Conservation (phyloP, 176 grass and related monocot genomes). For the Aegilops umbellulata region DNA sequence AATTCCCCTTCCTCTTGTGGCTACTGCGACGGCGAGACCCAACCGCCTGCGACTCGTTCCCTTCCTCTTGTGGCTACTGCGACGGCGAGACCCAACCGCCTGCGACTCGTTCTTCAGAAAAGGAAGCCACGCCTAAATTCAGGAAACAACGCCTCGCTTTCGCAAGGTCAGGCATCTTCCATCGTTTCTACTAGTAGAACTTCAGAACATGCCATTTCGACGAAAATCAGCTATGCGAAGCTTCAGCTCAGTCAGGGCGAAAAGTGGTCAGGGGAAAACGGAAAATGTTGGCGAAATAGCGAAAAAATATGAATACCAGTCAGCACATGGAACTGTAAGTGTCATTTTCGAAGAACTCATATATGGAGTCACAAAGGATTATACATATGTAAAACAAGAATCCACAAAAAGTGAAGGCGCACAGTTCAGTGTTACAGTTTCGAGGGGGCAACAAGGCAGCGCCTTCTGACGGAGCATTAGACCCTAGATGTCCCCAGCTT, state of each 20-base stretch:
- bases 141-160: background rate
- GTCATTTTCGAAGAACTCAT: background rate
- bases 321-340: background rate
- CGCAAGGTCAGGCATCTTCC: background rate
- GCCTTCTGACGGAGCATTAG: constrained; percentile 16
- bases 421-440: background rate
- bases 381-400: background rate
- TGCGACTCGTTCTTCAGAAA: background rate
- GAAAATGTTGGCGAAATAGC: background rate
- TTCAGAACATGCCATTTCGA: background rate
- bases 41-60: background rate
- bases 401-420: constrained; percentile 2
- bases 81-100: background rate
- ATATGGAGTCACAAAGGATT: background rate
- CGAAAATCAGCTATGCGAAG: background rate
- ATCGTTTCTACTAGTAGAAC: background rate
- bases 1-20: background rate
- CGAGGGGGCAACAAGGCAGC: background rate
- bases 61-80: background rate
- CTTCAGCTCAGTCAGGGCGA: background rate
- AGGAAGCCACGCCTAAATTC: background rate
- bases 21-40: background rate
- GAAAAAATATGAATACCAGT: background rate
- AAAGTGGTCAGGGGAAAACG: background rate
- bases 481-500: constrained; percentile 86